Conservation (phyloP, 1,284 basidiomycete species). For the Trichosporon sp. region DNA sequence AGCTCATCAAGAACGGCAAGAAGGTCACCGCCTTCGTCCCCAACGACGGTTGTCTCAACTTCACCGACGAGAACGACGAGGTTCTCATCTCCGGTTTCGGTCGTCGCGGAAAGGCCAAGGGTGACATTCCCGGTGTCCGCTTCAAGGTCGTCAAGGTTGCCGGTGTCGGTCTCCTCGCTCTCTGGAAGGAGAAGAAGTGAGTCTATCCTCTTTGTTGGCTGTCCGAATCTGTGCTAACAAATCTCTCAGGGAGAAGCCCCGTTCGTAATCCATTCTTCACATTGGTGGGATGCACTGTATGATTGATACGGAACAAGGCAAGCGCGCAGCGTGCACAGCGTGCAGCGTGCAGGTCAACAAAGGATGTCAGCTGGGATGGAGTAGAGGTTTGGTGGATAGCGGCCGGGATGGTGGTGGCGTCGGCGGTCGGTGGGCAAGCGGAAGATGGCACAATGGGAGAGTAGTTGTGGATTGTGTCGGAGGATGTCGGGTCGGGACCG, state of each 20-base stretch:
- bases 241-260: slow-evolving; percentile 69
- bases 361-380: not conserved
- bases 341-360: not conserved
- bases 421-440: not conserved
- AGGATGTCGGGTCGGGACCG: not conserved
- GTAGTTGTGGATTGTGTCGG: not conserved
- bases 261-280: slow-evolving; percentile 58
- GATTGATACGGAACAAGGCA: slow-evolving; percentile 13
- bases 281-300: slow-evolving; percentile 25
- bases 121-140: slow-evolving; percentile 63
- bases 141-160: slow-evolving; percentile 99
- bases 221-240: slow-evolving; percentile 1
- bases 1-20: slow-evolving; percentile 99
- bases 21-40: slow-evolving; percentile 89
- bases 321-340: not conserved
- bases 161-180: slow-evolving; percentile 92
- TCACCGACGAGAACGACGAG: slow-evolving; percentile 96
- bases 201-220: slow-evolving; percentile 18
- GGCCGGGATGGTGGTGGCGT: too few species aligned
- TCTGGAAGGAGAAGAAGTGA: slow-evolving; percentile 99
- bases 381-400: not conserved
- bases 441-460: not conserved
- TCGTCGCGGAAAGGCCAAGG: slow-evolving; percentile 86
- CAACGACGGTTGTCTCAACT: slow-evolving; percentile 99
- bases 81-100: slow-evolving; percentile 99